phyloP scores from a whole-genome alignment of 2,329 filamentous ascomycete species.

The Curvularia sp. region DNA sequence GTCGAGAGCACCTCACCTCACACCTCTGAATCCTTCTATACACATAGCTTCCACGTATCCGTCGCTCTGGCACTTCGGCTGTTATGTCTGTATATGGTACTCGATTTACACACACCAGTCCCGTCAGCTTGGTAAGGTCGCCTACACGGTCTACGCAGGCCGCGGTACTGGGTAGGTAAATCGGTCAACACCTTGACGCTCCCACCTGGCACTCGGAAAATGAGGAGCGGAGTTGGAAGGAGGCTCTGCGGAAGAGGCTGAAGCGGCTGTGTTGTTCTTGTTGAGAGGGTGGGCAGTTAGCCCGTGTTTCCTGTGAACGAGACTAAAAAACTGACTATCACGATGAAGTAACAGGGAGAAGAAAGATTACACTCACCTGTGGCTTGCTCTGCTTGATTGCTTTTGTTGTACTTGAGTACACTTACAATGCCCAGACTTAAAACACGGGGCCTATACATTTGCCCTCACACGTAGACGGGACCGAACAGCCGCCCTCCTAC shows the following conservation, averaged over 20 bases:
- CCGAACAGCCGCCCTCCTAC: background rate
- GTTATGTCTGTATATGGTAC: background rate
- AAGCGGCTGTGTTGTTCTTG: background rate
- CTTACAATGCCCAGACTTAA: background rate
- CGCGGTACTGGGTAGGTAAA: background rate
- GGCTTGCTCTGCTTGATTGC: background rate
- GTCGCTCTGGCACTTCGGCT: background rate
- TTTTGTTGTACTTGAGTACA: background rate
- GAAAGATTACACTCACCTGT: background rate
- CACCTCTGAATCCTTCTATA: background rate
- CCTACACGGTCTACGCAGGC: background rate
- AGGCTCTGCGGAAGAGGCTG: constrained; percentile 1
- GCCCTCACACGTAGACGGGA: background rate
- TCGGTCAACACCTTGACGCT: background rate
- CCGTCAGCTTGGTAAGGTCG: background rate
- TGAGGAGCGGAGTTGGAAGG: background rate
- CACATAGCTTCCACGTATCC: background rate
- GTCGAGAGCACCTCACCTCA: background rate
- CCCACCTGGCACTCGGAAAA: background rate
- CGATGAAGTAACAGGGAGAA: background rate
- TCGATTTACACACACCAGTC: background rate
- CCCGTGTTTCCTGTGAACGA: background rate
- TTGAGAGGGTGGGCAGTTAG: background rate
- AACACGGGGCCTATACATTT: background rate
- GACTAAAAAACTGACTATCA: background rate